Evolutionary conservation across 495 filamentous ascomycete genomes (phyloP), one percentile per base, ranked within the genome.

Genomic region (Symbiotaphrina buchneri): DNA sequence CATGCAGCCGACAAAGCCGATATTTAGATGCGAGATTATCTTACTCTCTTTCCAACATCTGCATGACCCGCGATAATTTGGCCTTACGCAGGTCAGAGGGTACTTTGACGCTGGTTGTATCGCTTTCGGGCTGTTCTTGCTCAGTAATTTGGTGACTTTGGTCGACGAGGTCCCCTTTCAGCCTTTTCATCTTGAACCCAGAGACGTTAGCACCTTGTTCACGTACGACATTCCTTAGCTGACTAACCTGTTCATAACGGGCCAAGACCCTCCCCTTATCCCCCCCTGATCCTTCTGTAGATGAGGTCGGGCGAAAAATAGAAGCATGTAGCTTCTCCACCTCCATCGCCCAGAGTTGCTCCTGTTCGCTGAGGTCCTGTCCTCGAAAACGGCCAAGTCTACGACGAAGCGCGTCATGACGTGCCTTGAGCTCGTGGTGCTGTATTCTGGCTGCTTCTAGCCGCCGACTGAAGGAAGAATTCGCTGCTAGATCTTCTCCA

Each of bases 351-450:
- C 70, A 84, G 0, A 63, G 58, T 44, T 54, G 63, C 44, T 84
- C 77, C 46, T 68, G 76, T 33, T 75, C 70, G 46, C 73, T 83
- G 22, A 91, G 51, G 32, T 74, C 65, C 7, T 65, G 58, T 14
- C 62, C 69, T 2, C 59, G 57, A 1, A 64, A 46, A 41, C 63
- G 63, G 23, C 58, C 51, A 21, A 79, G 52, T 41, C 60, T 73
- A 41, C 54, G 64, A 22, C 63, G 56, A 32, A 93, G 38, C 2
- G 49, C 54, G 33, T 85, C 76, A 44, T 80, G 63, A 28, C 77
- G 56, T 31, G 55, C 45, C 6, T 55, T 51, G 11, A 91, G 57
- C 18, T 65, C 46, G 17, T 58, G 45, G 28, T 83, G 76, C 34
- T 51, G 61, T 18, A 62, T 48, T 32, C 58, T 63, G 5, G 68